Percentiles rank a stretch among this genome's conserved stretches.
These are phyloP conservation scores for Vitellaria paradoxa DNA, from an alignment of 179 eudicot genomes.

Conservation along the genomic window DNA sequence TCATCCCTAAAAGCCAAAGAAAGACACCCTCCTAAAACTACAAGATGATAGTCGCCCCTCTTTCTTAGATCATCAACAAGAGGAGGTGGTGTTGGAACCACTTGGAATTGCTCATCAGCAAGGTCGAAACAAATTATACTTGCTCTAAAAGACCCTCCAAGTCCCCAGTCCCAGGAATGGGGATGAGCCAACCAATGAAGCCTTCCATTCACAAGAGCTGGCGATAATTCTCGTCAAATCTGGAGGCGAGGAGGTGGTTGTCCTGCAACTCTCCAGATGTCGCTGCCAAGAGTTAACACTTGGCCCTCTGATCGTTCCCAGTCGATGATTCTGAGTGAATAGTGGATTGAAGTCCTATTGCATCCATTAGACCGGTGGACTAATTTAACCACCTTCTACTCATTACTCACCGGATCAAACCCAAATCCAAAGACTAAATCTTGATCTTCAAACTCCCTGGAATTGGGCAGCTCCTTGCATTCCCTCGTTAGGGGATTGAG, in stretches of 20 bases:
- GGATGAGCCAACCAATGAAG: slow-evolving; percentile 23
- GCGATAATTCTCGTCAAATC: neutral
- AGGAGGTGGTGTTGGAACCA: slow-evolving; percentile 12
- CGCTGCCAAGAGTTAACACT: neutral
- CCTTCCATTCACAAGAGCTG: slow-evolving; percentile 23
- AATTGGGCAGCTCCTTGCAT: slow-evolving; percentile 12
- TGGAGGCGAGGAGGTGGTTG: slow-evolving; percentile 14
- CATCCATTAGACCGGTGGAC: neutral
- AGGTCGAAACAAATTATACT: slow-evolving; percentile 23
- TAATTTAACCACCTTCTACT: slow-evolving; percentile 31
- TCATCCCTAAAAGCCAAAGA: neutral
- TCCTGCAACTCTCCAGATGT: slow-evolving; percentile 28
- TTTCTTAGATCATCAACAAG: no score
- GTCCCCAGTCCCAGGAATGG: neutral
- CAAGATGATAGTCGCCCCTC: slow-evolving; percentile 10
- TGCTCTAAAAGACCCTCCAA: neutral
- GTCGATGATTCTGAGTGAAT: neutral
- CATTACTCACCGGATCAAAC: slow-evolving; percentile 19
- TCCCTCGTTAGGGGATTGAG: slow-evolving; percentile 14
- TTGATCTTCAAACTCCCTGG: slow-evolving; percentile 12
- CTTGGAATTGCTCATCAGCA: slow-evolving; percentile 19
- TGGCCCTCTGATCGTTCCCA: slow-evolving; percentile 23
- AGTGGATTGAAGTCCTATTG: no score
- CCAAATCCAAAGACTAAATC: slow-evolving; percentile 27
- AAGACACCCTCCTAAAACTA: slow-evolving; percentile 21